Evolutionary conservation across 176 grass and related monocot genomes (phyloP).

Genomic region (Panicum miliaceum): DNA sequence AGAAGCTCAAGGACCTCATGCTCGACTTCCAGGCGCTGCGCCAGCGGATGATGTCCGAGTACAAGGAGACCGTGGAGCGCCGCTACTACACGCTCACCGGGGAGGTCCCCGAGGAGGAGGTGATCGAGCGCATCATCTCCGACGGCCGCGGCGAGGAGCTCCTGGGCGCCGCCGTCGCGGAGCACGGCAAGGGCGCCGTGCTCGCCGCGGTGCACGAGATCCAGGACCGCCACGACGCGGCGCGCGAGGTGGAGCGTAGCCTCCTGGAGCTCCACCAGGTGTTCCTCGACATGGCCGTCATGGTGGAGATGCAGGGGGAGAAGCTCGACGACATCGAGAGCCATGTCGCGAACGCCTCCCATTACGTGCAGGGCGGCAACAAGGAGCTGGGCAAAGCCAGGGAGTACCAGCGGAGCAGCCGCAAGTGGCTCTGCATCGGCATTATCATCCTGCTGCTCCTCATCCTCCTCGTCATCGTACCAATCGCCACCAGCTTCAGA

Average conservation of each 20-base stretch:
- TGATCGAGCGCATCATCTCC: constrained; percentile 88
- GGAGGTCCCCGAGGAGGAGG: constrained; percentile 80
- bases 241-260: constrained; percentile 74
- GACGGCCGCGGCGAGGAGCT: constrained; percentile 84
- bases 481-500: constrained; percentile 68
- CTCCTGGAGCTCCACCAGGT: constrained; percentile 94
- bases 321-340: constrained; percentile 74
- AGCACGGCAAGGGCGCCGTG: constrained; percentile 77
- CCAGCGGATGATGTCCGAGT: constrained; percentile 86
- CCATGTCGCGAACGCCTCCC: constrained; percentile 65
- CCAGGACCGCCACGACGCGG: constrained; percentile 74
- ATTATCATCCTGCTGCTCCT: constrained; percentile 73
- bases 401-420: constrained; percentile 75
- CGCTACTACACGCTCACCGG: constrained; percentile 86
- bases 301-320: constrained; percentile 83
- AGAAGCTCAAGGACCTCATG: constrained; percentile 91
- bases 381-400: constrained; percentile 76
- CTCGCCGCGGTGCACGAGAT: constrained; percentile 82
- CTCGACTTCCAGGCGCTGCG: constrained; percentile 94
- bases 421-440: constrained; percentile 87
- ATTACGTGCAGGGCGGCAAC: constrained; percentile 76
- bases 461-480: constrained; percentile 69
- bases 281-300: constrained; percentile 88
- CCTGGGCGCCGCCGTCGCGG: constrained; percentile 67
- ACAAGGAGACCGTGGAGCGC: constrained; percentile 89